Percentiles rank a stretch among this genome's conserved stretches.
These are phyloP conservation scores for Termitomyces sp. DNA, from an alignment of 768 basidiomycete genomes.

Conservation along the genomic window DNA sequence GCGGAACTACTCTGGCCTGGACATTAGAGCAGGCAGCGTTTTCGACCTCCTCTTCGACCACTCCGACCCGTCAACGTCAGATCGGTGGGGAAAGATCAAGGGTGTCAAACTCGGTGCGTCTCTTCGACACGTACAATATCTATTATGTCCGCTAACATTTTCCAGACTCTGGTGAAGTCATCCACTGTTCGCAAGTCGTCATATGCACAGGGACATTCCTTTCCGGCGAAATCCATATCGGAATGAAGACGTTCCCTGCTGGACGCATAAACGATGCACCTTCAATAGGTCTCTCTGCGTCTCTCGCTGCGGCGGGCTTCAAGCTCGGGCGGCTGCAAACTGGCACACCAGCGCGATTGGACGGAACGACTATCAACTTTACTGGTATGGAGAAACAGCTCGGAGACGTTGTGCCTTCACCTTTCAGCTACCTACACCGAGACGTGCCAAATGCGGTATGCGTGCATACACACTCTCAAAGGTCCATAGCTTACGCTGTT, in stretches of 20 bases:
- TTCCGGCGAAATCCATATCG: conserved; percentile 89
- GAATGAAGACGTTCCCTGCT: conserved; percentile 72
- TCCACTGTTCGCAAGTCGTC: conserved; percentile 78
- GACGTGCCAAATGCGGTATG: conserved; percentile 67
- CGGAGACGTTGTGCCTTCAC: conserved; percentile 61
- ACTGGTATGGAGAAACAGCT: conserved; percentile 54
- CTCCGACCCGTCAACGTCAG: conserved; percentile 24
- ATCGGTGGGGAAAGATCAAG: conserved; percentile 48
- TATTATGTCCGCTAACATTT: background rate
- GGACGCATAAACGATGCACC: conserved; percentile 73
- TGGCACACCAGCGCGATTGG: conserved; percentile 81
- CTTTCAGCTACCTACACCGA: conserved; percentile 76
- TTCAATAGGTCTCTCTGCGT: conserved; percentile 71
- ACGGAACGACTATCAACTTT: conserved; percentile 69
- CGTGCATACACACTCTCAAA: background rate
- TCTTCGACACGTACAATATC: background rate
- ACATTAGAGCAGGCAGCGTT: conserved; percentile 69
- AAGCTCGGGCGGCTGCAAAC: conserved; percentile 81
- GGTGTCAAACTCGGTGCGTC: conserved; percentile 68
- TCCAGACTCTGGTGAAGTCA: conserved; percentile 69
- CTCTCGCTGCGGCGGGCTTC: conserved; percentile 73
- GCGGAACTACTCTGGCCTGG: conserved; percentile 62
- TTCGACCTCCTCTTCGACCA: conserved; percentile 73
- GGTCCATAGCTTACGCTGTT: background rate
- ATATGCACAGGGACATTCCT: conserved; percentile 92